Evolutionary conservation across 768 basidiomycete genomes (phyloP).

Genomic region (Boletus speciosus): DNA sequence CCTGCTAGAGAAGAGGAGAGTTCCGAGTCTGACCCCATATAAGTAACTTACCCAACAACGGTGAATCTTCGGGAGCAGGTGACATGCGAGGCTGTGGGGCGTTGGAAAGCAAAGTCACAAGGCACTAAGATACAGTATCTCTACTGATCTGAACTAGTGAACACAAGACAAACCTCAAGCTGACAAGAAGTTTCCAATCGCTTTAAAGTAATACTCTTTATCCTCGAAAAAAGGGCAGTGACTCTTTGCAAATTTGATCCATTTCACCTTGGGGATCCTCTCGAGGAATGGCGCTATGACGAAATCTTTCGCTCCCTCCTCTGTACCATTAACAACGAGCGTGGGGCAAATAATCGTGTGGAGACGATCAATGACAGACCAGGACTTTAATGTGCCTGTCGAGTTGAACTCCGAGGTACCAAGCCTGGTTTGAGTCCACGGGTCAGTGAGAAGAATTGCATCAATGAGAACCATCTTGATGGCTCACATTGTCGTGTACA

Average conservation of each 20-base stretch:
- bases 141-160: neutral
- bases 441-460: neutral
- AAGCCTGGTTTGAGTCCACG: neutral
- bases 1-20: neutral
- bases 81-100: neutral
- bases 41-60: neutral
- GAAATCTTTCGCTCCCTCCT: slow-evolving; percentile 36
- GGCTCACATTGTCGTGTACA: slow-evolving; percentile 32
- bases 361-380: slow-evolving; percentile 43
- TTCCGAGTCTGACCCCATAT: neutral
- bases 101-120: neutral
- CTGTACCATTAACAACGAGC: slow-evolving; percentile 35
- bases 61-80: neutral
- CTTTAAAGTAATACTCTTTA: slow-evolving; percentile 20
- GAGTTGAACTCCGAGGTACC: slow-evolving; percentile 32
- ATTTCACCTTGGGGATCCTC: slow-evolving; percentile 32
- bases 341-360: slow-evolving; percentile 37
- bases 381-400: slow-evolving; percentile 39
- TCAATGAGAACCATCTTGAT: accelerated
- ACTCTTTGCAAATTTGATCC: slow-evolving; percentile 33
- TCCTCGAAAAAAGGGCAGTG: slow-evolving; percentile 20
- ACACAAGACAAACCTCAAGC: neutral
- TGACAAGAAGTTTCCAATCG: slow-evolving; percentile 11
- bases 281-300: slow-evolving; percentile 32
- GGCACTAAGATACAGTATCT: neutral